Percentiles rank a stretch among this genome's conserved stretches.
Conservation (phyloP, 768 basidiomycete genomes). For the Ephemerocybe angulata region DNA sequence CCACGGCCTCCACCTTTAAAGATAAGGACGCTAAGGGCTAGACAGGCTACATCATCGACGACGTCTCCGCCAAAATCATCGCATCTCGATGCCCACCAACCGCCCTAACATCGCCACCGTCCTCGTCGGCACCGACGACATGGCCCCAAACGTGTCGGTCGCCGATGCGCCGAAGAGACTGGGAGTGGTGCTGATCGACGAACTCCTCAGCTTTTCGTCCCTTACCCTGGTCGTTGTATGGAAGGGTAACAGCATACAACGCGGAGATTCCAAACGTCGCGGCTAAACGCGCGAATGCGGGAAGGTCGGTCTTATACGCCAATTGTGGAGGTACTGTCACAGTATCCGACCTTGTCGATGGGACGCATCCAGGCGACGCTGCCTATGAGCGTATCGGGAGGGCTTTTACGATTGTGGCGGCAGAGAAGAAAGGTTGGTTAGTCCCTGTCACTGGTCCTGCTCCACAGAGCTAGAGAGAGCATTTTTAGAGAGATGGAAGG, state of each 20-base stretch:
- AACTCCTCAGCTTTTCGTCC: not conserved
- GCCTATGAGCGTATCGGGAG: constrained; percentile 5
- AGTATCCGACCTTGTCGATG: not conserved
- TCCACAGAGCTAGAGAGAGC: too few species aligned
- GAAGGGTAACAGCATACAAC: not conserved
- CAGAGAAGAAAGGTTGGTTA: not conserved
- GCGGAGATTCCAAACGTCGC: not conserved
- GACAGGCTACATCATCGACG: not conserved
- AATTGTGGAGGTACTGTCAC: not conserved
- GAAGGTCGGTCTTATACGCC: not conserved
- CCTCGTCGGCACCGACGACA: constrained; percentile 5
- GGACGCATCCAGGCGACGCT: constrained; percentile 1
- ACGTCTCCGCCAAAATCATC: not conserved
- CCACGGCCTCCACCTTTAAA: not conserved
- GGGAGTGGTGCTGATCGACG: not conserved
- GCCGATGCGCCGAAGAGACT: not conserved
- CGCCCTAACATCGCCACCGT: constrained; percentile 4
- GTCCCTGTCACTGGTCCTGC: not conserved
- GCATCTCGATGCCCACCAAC: not conserved
- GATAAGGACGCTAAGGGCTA: constrained; percentile 1
- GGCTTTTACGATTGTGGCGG: constrained; percentile 3
- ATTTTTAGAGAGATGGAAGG: too few species aligned
- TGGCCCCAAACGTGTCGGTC: not conserved
- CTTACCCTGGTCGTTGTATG: constrained; percentile 2
- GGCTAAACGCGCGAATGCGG: not conserved